Evolutionary conservation across 306 rosid species (phyloP).

Genomic region (Castanospermum australe): DNA sequence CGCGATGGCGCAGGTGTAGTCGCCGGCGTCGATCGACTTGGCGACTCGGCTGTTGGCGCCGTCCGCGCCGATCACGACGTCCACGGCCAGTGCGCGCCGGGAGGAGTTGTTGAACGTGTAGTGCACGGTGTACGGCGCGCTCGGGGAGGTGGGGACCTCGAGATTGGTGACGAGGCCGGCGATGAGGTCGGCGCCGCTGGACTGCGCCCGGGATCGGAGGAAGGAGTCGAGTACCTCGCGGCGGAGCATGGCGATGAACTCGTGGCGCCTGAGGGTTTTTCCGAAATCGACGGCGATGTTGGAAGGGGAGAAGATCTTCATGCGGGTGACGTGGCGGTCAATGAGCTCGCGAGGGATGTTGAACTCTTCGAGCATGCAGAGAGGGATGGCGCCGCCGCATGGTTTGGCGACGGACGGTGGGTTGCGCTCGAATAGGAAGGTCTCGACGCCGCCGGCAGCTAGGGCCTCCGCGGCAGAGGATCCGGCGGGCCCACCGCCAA

Average conservation of each 20-base stretch:
- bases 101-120: slow-evolving; percentile 45
- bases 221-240: slow-evolving; percentile 88
- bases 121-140: slow-evolving; percentile 58
- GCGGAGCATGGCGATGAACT: slow-evolving; percentile 93
- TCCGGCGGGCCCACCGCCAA: slow-evolving; percentile 93
- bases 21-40: slow-evolving; percentile 70
- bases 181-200: slow-evolving; percentile 61
- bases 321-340: slow-evolving; percentile 74
- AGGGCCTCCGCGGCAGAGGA: slow-evolving; percentile 90
- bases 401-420: slow-evolving; percentile 76
- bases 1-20: slow-evolving; percentile 75
- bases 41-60: slow-evolving; percentile 90
- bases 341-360: slow-evolving; percentile 71
- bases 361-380: slow-evolving; percentile 90
- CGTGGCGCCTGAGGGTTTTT: slow-evolving; percentile 62
- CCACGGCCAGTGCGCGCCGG: slow-evolving; percentile 53
- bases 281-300: slow-evolving; percentile 90
- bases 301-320: slow-evolving; percentile 87
- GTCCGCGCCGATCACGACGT: slow-evolving; percentile 85
- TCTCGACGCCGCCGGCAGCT: slow-evolving; percentile 77
- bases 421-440: slow-evolving; percentile 73
- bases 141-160: slow-evolving; percentile 44
- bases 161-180: slow-evolving; percentile 64
- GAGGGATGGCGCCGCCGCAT: slow-evolving; percentile 97
- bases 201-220: slow-evolving; percentile 76